These are phyloP conservation scores for Mycena citricolor DNA, from an alignment of 1,284 basidiomycete species.

Conservation along the genomic window DNA sequence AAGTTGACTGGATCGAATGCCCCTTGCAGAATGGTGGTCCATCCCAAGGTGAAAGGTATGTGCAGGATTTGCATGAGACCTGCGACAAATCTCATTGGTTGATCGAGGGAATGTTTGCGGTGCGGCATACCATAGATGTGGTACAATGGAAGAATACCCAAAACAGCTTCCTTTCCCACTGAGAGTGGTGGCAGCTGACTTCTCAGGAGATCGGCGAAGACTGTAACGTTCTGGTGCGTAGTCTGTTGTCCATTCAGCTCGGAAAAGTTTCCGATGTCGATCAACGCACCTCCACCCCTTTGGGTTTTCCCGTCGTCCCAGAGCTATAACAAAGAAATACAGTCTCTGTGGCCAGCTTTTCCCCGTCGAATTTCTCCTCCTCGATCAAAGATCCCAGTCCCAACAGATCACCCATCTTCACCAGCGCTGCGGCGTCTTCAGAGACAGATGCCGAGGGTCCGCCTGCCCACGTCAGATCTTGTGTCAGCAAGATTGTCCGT, in stretches of 20 bases:
- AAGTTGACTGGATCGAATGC: constrained; percentile 61
- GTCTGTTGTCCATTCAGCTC: constrained; percentile 43
- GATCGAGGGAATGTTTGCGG: constrained; percentile 50
- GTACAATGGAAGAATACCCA: constrained; percentile 63
- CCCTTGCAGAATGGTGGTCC: neutral
- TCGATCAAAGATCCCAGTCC: constrained; percentile 36
- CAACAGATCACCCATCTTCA: constrained; percentile 45
- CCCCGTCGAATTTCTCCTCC: constrained; percentile 31
- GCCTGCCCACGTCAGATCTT: constrained; percentile 19
- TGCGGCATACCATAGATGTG: constrained; percentile 51
- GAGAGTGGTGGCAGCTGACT: constrained; percentile 40
- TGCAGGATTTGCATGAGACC: constrained; percentile 67
- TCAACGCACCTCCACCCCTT: constrained; percentile 43
- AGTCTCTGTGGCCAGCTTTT: constrained; percentile 44
- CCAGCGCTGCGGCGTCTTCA: constrained; percentile 30
- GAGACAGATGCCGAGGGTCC: constrained; percentile 27
- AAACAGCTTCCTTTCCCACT: constrained; percentile 41
- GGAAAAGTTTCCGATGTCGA: constrained; percentile 55
- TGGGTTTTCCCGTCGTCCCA: constrained; percentile 49
- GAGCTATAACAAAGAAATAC: constrained; percentile 74
- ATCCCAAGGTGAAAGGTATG: constrained; percentile 48
- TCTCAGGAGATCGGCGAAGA: constrained; percentile 46
- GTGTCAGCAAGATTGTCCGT: constrained; percentile 47
- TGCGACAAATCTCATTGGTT: constrained; percentile 52
- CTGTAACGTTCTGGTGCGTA: constrained; percentile 63